Conservation (phyloP, 805 yeast genomes). For the Wickerhamiella musiphila region DNA sequence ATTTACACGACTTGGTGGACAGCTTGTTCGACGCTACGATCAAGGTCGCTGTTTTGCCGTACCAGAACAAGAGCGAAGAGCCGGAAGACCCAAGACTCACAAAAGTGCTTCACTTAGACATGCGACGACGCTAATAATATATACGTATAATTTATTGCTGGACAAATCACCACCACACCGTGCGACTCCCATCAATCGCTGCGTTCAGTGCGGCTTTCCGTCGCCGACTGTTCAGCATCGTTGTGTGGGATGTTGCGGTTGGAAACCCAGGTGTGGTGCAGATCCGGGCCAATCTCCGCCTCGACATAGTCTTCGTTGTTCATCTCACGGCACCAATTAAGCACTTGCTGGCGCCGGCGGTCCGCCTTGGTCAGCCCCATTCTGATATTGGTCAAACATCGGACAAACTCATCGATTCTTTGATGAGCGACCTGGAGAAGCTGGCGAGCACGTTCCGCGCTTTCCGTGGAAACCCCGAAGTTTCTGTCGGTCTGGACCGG, state of each 20-base stretch:
- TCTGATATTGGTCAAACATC: slow-evolving; percentile 58
- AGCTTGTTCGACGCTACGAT: slow-evolving; percentile 47
- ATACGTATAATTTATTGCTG: neutral
- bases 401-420: slow-evolving; percentile 69
- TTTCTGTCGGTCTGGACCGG: slow-evolving; percentile 29
- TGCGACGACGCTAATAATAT: neutral
- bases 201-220: slow-evolving; percentile 1
- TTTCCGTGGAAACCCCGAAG: slow-evolving; percentile 34
- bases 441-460: slow-evolving; percentile 55
- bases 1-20: slow-evolving; percentile 44
- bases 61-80: slow-evolving; percentile 12
- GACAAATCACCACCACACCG: neutral
- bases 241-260: too few species aligned
- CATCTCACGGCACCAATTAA: slow-evolving; percentile 76
- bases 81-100: neutral
- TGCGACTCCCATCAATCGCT: neutral
- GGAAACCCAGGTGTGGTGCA: slow-evolving; percentile 1
- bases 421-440: slow-evolving; percentile 64
- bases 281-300: slow-evolving; percentile 17
- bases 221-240: neutral
- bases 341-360: slow-evolving; percentile 49
- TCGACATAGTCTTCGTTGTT: slow-evolving; percentile 40
- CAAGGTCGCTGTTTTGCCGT: slow-evolving; percentile 32
- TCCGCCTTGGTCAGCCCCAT: slow-evolving; percentile 65
- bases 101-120: neutral